Evolutionary conservation across 345 rosid species (phyloP).

Genomic region (Litchi chinensis): DNA sequence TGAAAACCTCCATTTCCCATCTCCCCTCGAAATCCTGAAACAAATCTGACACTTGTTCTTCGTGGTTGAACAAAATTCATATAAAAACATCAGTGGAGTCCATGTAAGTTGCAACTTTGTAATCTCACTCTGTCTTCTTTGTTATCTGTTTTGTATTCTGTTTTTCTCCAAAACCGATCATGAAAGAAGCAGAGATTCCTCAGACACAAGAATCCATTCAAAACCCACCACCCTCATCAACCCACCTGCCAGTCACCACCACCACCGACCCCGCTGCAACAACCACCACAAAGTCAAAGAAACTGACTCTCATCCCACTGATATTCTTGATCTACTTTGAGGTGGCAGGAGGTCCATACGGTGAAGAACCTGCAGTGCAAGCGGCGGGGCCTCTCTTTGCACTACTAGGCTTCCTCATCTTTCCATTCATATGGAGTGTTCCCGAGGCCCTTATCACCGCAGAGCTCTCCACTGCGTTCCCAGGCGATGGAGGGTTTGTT

Average conservation of each 20-base stretch:
- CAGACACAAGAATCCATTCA: not conserved
- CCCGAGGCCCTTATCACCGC: conserved; percentile 83
- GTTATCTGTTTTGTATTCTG: not conserved
- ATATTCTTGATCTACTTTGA: conserved; percentile 68
- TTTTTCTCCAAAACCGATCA: not conserved
- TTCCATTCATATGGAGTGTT: conserved; percentile 71
- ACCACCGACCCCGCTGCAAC: conserved; percentile 7
- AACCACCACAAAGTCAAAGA: conserved; percentile 24
- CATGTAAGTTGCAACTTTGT: not conserved
- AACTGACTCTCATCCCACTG: conserved; percentile 59
- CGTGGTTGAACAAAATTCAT: not conserved
- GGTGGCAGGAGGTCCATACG: conserved; percentile 70
- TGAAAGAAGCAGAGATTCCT: not conserved
- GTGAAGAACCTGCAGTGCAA: conserved; percentile 59
- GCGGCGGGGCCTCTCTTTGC: conserved; percentile 66
- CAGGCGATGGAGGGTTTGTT: conserved; percentile 69
- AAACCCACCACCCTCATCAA: not conserved
- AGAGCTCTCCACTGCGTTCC: conserved; percentile 69
- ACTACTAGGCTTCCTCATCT: conserved; percentile 59
- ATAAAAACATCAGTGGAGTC: not conserved
- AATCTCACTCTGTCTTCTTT: not conserved
- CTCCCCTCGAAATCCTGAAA: not conserved
- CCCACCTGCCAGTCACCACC: conserved; percentile 5
- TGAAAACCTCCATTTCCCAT: not conserved
- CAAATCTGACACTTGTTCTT: not conserved